phyloP scores from a whole-genome alignment of 495 filamentous ascomycete genomes.

The Wilcoxina mikolae region DNA sequence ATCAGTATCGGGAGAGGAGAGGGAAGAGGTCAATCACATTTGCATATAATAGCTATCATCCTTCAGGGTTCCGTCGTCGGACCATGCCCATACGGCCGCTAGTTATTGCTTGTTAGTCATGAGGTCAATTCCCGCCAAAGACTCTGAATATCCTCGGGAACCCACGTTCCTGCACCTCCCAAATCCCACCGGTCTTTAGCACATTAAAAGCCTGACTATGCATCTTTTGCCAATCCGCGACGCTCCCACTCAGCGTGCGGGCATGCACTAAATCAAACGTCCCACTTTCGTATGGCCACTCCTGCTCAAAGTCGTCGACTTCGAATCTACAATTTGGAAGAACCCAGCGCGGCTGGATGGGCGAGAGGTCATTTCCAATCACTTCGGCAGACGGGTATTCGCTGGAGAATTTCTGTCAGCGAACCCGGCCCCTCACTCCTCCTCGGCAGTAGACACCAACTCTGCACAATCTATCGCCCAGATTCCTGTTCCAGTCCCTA shows the following conservation, averaged over 20 bases:
- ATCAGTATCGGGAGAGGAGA: background rate
- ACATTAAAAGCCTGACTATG: constrained; percentile 32
- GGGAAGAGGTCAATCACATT: background rate
- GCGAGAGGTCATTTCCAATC: constrained; percentile 36
- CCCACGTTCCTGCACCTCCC: background rate
- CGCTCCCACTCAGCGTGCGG: constrained; percentile 34
- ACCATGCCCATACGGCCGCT: background rate
- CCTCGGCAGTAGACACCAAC: too few species aligned
- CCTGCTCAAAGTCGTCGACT: constrained; percentile 43
- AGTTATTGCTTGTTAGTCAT: too few species aligned
- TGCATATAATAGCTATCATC: background rate
- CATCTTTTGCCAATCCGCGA: constrained; percentile 37
- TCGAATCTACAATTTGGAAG: constrained; percentile 39
- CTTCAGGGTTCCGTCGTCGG: background rate
- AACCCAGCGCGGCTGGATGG: constrained; percentile 42
- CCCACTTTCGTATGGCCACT: constrained; percentile 27
- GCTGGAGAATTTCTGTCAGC: too few species aligned
- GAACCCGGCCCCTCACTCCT: too few species aligned
- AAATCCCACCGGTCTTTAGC: background rate
- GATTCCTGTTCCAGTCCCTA: too few species aligned
- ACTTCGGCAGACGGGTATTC: constrained; percentile 9
- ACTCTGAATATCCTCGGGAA: too few species aligned
- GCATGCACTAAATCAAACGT: constrained; percentile 33
- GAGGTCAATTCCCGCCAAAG: too few species aligned
- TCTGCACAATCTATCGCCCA: too few species aligned